Conservation (phyloP, 306 rosid genomes). For the Ormosia semicastrata region DNA sequence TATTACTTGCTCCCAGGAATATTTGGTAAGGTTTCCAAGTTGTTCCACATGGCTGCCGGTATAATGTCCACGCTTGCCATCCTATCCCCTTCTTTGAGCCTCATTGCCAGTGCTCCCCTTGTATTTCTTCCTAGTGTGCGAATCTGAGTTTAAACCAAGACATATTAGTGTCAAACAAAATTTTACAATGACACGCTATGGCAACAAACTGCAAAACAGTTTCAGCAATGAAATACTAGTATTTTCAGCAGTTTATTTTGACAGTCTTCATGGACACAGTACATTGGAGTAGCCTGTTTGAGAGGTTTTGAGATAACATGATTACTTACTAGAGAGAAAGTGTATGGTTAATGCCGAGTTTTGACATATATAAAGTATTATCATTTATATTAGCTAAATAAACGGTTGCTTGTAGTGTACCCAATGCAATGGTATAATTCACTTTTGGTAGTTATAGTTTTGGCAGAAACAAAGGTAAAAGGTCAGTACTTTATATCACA, state of each 20-base stretch:
- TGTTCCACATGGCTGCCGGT: slow-evolving; percentile 74
- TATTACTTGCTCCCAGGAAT: slow-evolving; percentile 55
- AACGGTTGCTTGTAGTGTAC: not conserved
- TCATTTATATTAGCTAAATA: not conserved
- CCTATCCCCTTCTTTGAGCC: slow-evolving; percentile 76
- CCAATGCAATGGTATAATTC: not conserved
- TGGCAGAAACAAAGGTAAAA: not conserved
- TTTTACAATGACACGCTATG: not conserved
- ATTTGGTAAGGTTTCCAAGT: slow-evolving; percentile 45
- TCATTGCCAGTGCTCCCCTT: slow-evolving; percentile 88
- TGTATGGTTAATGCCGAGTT: not conserved
- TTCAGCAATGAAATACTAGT: not conserved
- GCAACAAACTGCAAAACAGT: not conserved
- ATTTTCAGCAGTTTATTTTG: not conserved
- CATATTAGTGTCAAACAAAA: not conserved
- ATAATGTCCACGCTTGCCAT: slow-evolving; percentile 93
- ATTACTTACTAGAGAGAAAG: not conserved
- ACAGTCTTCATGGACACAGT: not conserved
- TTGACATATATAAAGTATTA: not conserved
- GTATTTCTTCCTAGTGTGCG: slow-evolving; percentile 86
- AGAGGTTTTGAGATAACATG: not conserved
- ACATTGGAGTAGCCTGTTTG: not conserved
- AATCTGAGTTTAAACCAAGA: slow-evolving; percentile 56
- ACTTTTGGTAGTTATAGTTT: not conserved
- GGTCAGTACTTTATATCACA: not conserved